A percentile compares a stretch with the other conserved stretches of the same genome.
Evolutionary conservation across 2,329 filamentous ascomycete species (phyloP).

Genomic region (Apiospora hydei): DNA sequence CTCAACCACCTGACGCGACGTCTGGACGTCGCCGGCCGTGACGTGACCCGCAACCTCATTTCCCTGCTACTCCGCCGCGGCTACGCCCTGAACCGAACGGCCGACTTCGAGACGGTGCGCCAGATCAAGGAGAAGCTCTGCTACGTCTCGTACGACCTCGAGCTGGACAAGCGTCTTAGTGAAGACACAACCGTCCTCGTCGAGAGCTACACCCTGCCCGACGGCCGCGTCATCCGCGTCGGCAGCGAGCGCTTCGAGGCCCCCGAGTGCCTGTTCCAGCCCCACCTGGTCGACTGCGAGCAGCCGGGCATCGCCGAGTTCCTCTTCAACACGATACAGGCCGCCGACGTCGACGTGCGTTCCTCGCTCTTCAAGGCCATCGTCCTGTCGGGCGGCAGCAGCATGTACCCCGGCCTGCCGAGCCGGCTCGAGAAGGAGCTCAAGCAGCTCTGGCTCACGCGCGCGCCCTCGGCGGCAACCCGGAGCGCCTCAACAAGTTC

Average conservation of each 20-base stretch:
- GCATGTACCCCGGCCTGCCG: constrained; percentile 98
- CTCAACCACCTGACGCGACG: constrained; percentile 95
- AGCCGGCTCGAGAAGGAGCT: constrained; percentile 97
- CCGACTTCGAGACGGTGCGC: constrained; percentile 97
- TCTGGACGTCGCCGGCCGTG: constrained; percentile 93
- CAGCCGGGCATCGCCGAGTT: constrained; percentile 97
- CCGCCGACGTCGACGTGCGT: constrained; percentile 93
- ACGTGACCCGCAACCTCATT: constrained; percentile 98
- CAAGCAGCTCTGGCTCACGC: constrained; percentile 97
- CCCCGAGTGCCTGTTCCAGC: constrained; percentile 97
- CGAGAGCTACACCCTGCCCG: constrained; percentile 95
- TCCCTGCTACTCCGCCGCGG: constrained; percentile 90
- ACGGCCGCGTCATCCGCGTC: constrained; percentile 94
- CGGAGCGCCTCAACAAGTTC: constrained; percentile 96
- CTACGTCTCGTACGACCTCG: constrained; percentile 98
- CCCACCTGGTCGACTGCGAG: constrained; percentile 96
- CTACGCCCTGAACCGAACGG: constrained; percentile 96
- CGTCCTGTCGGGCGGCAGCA: constrained; percentile 93
- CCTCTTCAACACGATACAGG: constrained; percentile 98
- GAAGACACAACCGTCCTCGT: constrained; percentile 98
- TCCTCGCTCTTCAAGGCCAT: constrained; percentile 96
- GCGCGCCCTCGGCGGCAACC: constrained; percentile 86
- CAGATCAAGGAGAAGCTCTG: constrained; percentile 99
- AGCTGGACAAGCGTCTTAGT: constrained; percentile 92
- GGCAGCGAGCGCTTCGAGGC: constrained; percentile 98